Conservation (phyloP, 495 filamentous ascomycete species). For the Achaetomiella virescens region DNA sequence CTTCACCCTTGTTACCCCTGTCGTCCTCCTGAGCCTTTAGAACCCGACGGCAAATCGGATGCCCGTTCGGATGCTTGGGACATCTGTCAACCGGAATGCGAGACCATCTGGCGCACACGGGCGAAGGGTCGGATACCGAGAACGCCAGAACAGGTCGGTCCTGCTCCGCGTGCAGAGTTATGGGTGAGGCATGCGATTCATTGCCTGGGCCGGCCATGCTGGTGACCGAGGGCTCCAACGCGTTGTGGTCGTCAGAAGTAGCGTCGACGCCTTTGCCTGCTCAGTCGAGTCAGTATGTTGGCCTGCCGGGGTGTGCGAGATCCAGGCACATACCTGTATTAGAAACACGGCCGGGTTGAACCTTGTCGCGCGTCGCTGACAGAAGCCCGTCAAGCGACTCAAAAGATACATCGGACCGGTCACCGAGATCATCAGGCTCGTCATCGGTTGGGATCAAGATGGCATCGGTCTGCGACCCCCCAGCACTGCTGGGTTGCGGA, state of each 20-base stretch:
- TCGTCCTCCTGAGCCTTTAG: slow-evolving; percentile 3
- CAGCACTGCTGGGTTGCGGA: slow-evolving; percentile 5
- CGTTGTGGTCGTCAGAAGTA: slow-evolving; percentile 12
- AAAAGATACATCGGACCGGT: slow-evolving; percentile 17
- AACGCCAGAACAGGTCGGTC: not conserved
- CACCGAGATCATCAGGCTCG: slow-evolving; percentile 18
- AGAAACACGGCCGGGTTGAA: slow-evolving; percentile 15
- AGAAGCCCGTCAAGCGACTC: slow-evolving; percentile 16
- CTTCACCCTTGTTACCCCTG: slow-evolving; percentile 1
- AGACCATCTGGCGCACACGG: not conserved
- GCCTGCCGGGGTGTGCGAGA: slow-evolving; percentile 13
- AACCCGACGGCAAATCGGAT: slow-evolving; percentile 1
- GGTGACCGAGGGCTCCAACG: slow-evolving; percentile 15
- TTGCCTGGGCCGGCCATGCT: slow-evolving; percentile 12
- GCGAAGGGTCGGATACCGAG: not conserved
- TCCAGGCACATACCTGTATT: slow-evolving; percentile 19
- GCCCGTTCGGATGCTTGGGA: slow-evolving; percentile 4
- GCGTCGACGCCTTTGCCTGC: slow-evolving; percentile 19
- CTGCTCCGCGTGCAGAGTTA: slow-evolving; percentile 5
- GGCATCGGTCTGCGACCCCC: slow-evolving; percentile 5
- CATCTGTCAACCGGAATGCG: not conserved
- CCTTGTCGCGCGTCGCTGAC: slow-evolving; percentile 8
- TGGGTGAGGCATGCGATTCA: slow-evolving; percentile 8
- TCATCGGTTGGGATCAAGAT: slow-evolving; percentile 16
- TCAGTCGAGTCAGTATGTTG: slow-evolving; percentile 13